phyloP scores from a whole-genome alignment of 2,329 filamentous ascomycete species.

The Furcasterigmium sp. region DNA sequence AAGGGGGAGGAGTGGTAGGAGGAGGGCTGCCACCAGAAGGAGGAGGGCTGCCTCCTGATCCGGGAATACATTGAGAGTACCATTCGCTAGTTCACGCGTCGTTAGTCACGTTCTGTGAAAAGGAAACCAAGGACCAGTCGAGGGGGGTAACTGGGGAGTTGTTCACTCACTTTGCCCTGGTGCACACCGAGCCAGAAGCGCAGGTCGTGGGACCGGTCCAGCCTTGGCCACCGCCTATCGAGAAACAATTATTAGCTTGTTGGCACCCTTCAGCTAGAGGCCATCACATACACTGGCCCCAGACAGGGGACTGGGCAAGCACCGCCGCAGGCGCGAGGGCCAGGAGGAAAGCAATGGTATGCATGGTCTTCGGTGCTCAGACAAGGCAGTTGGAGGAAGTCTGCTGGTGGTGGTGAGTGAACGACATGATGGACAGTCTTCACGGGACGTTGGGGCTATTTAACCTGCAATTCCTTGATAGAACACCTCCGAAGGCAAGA shows the following conservation, averaged over 20 bases:
- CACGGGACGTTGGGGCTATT: too few species aligned
- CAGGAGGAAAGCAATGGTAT: conserved; percentile 8
- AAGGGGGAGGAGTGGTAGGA: background rate
- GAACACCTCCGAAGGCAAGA: too few species aligned
- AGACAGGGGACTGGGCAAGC: conserved; percentile 11
- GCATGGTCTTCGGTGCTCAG: conserved; percentile 5
- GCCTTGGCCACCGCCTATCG: conserved; percentile 23
- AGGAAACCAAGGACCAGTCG: background rate
- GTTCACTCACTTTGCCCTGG: too few species aligned
- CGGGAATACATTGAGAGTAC: conserved; percentile 13
- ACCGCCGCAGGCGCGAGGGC: conserved; percentile 10
- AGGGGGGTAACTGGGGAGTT: too few species aligned
- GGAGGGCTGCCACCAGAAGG: background rate
- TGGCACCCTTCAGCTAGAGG: background rate
- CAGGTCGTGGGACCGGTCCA: conserved; percentile 31
- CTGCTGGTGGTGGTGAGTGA: too few species aligned
- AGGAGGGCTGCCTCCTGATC: conserved; percentile 2
- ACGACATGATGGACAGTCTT: too few species aligned
- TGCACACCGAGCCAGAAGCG: conserved; percentile 27
- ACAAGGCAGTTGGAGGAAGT: too few species aligned
- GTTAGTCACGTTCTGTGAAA: background rate
- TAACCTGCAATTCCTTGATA: too few species aligned
- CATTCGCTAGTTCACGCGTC: conserved; percentile 8
- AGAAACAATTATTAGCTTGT: background rate
- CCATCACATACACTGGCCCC: conserved; percentile 12